These are phyloP conservation scores for Decorospora gaudefroyi DNA, from an alignment of 2,329 filamentous ascomycete species.

Conservation along the genomic window DNA sequence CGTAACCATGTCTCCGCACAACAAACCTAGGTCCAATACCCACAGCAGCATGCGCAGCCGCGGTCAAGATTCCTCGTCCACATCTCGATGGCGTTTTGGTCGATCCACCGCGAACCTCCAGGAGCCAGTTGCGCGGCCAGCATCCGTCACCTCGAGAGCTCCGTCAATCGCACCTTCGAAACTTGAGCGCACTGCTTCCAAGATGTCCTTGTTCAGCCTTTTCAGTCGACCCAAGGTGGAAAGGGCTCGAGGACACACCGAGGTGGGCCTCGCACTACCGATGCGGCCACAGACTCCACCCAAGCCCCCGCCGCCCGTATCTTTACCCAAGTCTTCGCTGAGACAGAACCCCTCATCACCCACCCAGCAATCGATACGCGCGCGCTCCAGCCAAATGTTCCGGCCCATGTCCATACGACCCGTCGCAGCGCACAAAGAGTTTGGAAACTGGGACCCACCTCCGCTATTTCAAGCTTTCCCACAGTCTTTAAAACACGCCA, in stretches of 20 bases:
- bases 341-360: conserved; percentile 38
- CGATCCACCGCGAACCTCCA: conserved; percentile 40
- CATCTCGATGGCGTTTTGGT: conserved; percentile 47
- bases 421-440: conserved; percentile 23
- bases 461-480: conserved; percentile 87
- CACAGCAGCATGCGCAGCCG: conserved; percentile 31
- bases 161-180: conserved; percentile 22
- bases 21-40: conserved; percentile 23
- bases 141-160: conserved; percentile 13
- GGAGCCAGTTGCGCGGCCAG: conserved; percentile 21
- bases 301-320: conserved; percentile 22
- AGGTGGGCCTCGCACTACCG: conserved; percentile 48
- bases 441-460: conserved; percentile 58
- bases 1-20: conserved; percentile 35
- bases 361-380: conserved; percentile 37
- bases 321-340: conserved; percentile 36
- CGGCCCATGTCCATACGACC: conserved; percentile 38
- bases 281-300: conserved; percentile 41
- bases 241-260: conserved; percentile 52
- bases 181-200: conserved; percentile 45
- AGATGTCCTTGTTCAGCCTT: conserved; percentile 56
- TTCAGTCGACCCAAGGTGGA: conserved; percentile 58
- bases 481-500: conserved; percentile 76
- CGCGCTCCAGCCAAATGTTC: conserved; percentile 42
- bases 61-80: conserved; percentile 26